A percentile compares a stretch with the other conserved stretches of the same genome.
Conservation (phyloP, 345 rosid species). For the Aquilaria sinensis region DNA sequence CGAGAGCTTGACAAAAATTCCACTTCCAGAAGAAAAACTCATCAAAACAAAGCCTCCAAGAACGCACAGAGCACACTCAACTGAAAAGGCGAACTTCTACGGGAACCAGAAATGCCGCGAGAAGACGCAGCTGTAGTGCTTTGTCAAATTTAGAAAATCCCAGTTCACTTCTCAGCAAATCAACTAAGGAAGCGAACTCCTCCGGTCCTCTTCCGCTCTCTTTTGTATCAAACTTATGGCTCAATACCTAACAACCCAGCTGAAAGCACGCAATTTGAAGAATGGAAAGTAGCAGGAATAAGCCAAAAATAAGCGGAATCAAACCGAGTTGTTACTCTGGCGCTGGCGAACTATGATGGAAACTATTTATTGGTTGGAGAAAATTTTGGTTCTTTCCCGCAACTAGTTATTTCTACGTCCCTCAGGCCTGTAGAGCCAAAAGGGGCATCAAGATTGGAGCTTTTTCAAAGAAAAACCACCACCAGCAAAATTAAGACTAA, state of each 20-base stretch:
- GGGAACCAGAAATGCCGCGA: slow-evolving; percentile 7
- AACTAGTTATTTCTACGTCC: slow-evolving; percentile 18
- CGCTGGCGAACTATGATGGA: slow-evolving; percentile 36
- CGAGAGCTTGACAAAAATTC: slow-evolving; percentile 28
- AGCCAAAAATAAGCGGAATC: slow-evolving; percentile 37
- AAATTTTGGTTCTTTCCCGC: slow-evolving; percentile 27
- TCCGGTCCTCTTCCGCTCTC: slow-evolving; percentile 17
- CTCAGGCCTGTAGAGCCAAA: slow-evolving; percentile 25
- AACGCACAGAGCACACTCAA: slow-evolving; percentile 21
- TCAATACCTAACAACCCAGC: slow-evolving; percentile 15
- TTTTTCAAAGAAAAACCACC: slow-evolving; percentile 23
- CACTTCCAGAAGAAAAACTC: slow-evolving; percentile 36
- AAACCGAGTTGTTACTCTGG: slow-evolving; percentile 35
- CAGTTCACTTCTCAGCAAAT: slow-evolving; percentile 9
- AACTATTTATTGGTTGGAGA: slow-evolving; percentile 42
- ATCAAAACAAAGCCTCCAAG: slow-evolving; percentile 25
- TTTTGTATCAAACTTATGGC: slow-evolving; percentile 11
- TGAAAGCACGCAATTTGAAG: slow-evolving; percentile 15
- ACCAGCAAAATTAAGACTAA: slow-evolving; percentile 19
- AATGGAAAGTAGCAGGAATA: slow-evolving; percentile 28
- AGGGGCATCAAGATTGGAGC: slow-evolving; percentile 30
- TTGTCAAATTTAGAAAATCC: slow-evolving; percentile 4
- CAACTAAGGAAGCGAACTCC: slow-evolving; percentile 20
- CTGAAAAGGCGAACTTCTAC: slow-evolving; percentile 10
- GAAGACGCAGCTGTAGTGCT: slow-evolving; percentile 10